Evolutionary conservation across 768 basidiomycete genomes (phyloP), one percentile per base, ranked within the genome.

Genomic region (Pseudohyphozyma bogoriensis): DNA sequence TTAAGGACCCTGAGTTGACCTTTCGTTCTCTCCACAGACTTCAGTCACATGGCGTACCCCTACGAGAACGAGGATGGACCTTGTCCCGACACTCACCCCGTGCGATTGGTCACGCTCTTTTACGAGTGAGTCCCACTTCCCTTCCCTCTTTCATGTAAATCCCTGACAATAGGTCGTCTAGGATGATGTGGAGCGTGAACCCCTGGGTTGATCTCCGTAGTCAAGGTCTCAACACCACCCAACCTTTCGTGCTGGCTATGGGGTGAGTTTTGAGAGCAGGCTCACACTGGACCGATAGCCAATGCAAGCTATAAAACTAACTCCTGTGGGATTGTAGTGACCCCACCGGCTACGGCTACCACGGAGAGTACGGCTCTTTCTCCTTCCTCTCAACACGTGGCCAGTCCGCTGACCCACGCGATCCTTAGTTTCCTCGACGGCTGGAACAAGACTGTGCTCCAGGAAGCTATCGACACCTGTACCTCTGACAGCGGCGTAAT

Each of bases 91-190:
- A 55, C 58, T 0, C 63, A 65, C 26, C 66, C 66, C 16, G 51
- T 55, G 2, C 58, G 65, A 0, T 26, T 69, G 42, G 54, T 63
- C 29, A 62, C 59, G 7, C 31, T 63, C 31, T 63, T 66, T 53
- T 63, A 60, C 61, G 58, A 64, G 63, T 62, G 24, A 57, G 56
- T 28, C 53, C 39, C 49, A 33, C 56, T 24, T 29, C 24, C 18
- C 13, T 15, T 40, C 39, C 4, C 39, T n/a, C 7, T 40, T 15
- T n/a, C 18, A 40, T 4, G 39, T n/a, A 6, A 6, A 18, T 15
- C 4, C 18, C 39, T 40, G 13, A 40, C 39, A 18, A 15, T 40
- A 18, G 47, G 28, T 29, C 15, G 47, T 44, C 12, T 44, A 24
- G 42, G 42, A 20, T 44, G 22, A 44, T 22, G 42, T 24, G 22